phyloP scores from a whole-genome alignment of 192 early-diverging fungal species.

The Piromyces sp. region DNA sequence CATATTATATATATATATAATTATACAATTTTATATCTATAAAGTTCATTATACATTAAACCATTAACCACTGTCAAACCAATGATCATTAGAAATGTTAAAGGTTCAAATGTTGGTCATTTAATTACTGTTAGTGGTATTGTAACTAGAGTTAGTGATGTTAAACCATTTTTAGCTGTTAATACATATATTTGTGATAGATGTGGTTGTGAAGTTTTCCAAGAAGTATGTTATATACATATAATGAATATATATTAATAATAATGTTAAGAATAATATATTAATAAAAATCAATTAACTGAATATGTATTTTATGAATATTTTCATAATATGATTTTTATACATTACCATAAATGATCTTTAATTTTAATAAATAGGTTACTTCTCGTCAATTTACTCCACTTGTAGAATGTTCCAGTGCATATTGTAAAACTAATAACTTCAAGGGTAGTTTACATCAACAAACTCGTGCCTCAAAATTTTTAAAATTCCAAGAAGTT shows the following conservation, averaged over 20 bases:
- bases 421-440: slow-evolving; percentile 61
- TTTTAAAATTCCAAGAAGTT: slow-evolving; percentile 89
- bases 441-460: slow-evolving; percentile 66
- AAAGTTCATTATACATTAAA: slow-evolving; percentile 61
- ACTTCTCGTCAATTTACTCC: slow-evolving; percentile 39
- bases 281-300: no score
- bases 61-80: slow-evolving; percentile 40
- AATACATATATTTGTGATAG: slow-evolving; percentile 81
- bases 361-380: no score
- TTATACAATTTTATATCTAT: not conserved
- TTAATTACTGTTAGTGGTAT: slow-evolving; percentile 80
- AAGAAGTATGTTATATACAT: slow-evolving; percentile 46
- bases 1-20: not conserved
- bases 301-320: no score
- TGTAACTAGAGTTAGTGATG: slow-evolving; percentile 81
- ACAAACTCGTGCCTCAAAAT: slow-evolving; percentile 82
- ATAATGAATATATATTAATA: not conserved
- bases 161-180: slow-evolving; percentile 78
- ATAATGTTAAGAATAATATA: not conserved
- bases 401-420: slow-evolving; percentile 59
- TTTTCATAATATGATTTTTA: no score
- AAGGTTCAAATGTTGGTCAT: slow-evolving; percentile 59
- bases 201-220: slow-evolving; percentile 90
- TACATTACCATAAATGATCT: no score
- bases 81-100: slow-evolving; percentile 72